Conservation (phyloP, 306 rosid genomes). For the Pyrus bretschneideri region DNA sequence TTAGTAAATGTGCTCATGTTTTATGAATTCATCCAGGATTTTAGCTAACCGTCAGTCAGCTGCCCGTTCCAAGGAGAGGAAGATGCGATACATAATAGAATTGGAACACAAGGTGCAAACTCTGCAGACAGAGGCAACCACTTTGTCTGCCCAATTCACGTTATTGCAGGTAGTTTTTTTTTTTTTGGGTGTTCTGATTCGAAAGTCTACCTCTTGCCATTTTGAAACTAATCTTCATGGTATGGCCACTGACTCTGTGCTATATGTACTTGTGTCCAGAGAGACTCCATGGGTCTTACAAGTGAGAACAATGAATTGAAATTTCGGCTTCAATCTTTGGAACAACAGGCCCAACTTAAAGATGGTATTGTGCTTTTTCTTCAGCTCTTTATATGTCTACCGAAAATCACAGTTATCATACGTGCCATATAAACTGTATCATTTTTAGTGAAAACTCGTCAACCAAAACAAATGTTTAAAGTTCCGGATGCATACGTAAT, state of each 20-base stretch:
- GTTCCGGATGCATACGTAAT: not conserved
- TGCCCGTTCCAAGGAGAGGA: constrained; percentile 87
- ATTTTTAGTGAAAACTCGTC: not conserved
- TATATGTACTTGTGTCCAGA: constrained; percentile 26
- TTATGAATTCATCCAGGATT: constrained; percentile 42
- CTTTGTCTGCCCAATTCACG: constrained; percentile 64
- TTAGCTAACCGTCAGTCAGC: constrained; percentile 92
- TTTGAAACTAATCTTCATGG: not conserved
- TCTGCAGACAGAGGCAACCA: constrained; percentile 81
- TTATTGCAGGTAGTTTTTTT: constrained; percentile 49
- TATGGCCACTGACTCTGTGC: not conserved
- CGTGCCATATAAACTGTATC: not conserved
- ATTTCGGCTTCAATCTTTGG: constrained; percentile 81
- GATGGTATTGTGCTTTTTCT: constrained; percentile 48
- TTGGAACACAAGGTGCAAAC: constrained; percentile 88
- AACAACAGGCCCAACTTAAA: constrained; percentile 74
- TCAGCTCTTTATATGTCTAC: not conserved
- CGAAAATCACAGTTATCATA: not conserved
- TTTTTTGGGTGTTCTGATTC: constrained; percentile 6
- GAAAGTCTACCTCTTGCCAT: not conserved
- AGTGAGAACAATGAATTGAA: constrained; percentile 70
- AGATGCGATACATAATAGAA: constrained; percentile 63
- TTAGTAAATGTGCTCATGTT: not conserved
- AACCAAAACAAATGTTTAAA: not conserved
- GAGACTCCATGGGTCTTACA: constrained; percentile 49